phyloP scores from a whole-genome alignment of 306 rosid genomes.

The Lupinus albus region DNA sequence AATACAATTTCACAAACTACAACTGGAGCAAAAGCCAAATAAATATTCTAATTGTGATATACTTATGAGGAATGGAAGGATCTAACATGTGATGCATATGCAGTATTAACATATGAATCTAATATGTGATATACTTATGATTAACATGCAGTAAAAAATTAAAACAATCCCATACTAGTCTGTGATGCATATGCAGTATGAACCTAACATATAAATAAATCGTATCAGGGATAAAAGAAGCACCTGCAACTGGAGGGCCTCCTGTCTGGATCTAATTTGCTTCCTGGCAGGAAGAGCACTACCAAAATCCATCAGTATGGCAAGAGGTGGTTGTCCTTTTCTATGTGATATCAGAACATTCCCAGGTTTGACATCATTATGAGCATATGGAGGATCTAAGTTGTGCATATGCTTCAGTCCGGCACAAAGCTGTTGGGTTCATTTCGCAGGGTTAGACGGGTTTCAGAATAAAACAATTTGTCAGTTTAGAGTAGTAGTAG shows the following conservation, averaged over 20 bases:
- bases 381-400: slow-evolving; percentile 94
- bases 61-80: too few species aligned
- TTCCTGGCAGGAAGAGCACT: slow-evolving; percentile 92
- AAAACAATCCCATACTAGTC: too few species aligned
- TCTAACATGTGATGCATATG: too few species aligned
- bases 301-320: slow-evolving; percentile 98
- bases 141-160: too few species aligned
- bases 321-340: slow-evolving; percentile 81
- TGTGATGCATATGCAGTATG: too few species aligned
- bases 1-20: too few species aligned
- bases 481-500: background rate
- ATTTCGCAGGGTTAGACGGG: slow-evolving; percentile 45
- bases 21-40: too few species aligned
- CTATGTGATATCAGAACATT: slow-evolving; percentile 79
- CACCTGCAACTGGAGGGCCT: slow-evolving; percentile 97
- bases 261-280: slow-evolving; percentile 75
- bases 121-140: too few species aligned
- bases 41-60: too few species aligned
- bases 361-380: slow-evolving; percentile 97
- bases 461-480: slow-evolving; percentile 23
- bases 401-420: slow-evolving; percentile 96
- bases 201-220: too few species aligned
- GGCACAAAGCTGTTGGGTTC: slow-evolving; percentile 82
- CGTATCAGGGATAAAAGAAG: slow-evolving; percentile 25
- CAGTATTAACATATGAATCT: too few species aligned